Evolutionary conservation across 2,329 filamentous ascomycete species (phyloP).

Genomic region (Dactylellina haptotyla): DNA sequence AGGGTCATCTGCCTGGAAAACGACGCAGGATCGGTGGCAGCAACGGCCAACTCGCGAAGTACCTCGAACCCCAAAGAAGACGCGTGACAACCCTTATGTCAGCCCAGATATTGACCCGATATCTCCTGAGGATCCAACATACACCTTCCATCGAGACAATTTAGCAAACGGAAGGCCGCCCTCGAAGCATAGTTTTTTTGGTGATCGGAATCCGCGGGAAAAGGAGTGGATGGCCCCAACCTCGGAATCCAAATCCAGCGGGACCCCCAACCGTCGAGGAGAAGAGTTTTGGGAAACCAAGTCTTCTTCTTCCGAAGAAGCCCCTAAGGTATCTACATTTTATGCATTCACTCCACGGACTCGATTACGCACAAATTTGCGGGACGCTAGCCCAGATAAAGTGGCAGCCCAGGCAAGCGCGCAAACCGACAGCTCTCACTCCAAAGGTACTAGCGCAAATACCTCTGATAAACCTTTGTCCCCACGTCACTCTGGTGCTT

Average conservation of each 20-base stretch:
- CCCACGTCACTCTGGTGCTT: conserved; percentile 19
- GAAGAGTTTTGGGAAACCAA: conserved; percentile 36
- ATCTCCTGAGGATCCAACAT: conserved; percentile 6
- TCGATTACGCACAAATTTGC: conserved; percentile 35
- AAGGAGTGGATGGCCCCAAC: conserved; percentile 50
- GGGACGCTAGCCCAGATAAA: conserved; percentile 42
- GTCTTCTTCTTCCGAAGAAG: conserved; percentile 46
- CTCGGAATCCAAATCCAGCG: conserved; percentile 18
- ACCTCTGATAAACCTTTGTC: conserved; percentile 26
- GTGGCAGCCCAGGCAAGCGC: not conserved
- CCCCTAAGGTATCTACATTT: conserved; percentile 28
- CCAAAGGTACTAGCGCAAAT: conserved; percentile 10
- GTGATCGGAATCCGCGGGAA: conserved; percentile 44
- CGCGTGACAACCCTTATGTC: conserved; percentile 48
- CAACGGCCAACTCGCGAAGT: conserved; percentile 32
- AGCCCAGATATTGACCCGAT: conserved; percentile 20
- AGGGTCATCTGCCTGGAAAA: conserved; percentile 43
- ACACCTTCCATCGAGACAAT: conserved; percentile 18
- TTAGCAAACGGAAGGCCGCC: conserved; percentile 5
- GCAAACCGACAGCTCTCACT: conserved; percentile 4
- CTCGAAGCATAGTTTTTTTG: conserved; percentile 45
- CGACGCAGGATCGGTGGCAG: conserved; percentile 39
- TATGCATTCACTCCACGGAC: conserved; percentile 48
- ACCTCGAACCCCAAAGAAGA: conserved; percentile 51
- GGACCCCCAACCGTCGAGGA: conserved; percentile 16